Percentiles rank a stretch among this genome's conserved stretches.
Conservation (phyloP, 2,329 filamentous ascomycete species). For the Curvularia eragrostidis region DNA sequence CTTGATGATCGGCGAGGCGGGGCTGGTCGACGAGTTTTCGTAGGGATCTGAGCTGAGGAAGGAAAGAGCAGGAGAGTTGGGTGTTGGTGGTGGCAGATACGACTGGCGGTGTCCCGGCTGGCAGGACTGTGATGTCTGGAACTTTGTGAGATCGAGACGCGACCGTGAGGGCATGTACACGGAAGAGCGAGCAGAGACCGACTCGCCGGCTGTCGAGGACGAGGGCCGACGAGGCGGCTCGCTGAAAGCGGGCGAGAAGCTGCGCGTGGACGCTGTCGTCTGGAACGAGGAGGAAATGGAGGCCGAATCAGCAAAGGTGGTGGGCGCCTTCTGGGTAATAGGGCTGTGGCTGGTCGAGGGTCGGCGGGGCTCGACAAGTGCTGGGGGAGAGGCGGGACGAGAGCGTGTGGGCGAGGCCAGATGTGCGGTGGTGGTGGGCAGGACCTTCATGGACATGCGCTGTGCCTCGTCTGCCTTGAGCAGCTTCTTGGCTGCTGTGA, state of each 20-base stretch:
- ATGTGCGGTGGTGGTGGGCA: constrained; percentile 15
- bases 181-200: constrained; percentile 34
- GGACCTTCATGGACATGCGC: constrained; percentile 36
- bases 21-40: constrained; percentile 38
- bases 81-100: constrained; percentile 36
- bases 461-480: constrained; percentile 36
- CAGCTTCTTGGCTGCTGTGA: constrained; percentile 37
- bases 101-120: constrained; percentile 19
- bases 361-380: constrained; percentile 32
- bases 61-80: constrained; percentile 41
- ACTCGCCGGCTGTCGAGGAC: constrained; percentile 25
- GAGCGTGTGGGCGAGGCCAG: constrained; percentile 20
- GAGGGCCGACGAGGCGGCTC: constrained; percentile 31
- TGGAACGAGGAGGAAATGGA: constrained; percentile 35
- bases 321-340: constrained; percentile 26
- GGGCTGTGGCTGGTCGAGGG: constrained; percentile 41
- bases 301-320: constrained; percentile 29
- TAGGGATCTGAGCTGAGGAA: constrained; percentile 51
- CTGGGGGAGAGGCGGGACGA: constrained; percentile 34
- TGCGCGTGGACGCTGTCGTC: constrained; percentile 35
- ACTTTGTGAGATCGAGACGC: constrained; percentile 25
- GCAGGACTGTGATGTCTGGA: constrained; percentile 29
- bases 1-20: constrained; percentile 45
- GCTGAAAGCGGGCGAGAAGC: constrained; percentile 32
- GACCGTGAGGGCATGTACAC: constrained; percentile 34